Conservation (phyloP, 2,329 filamentous ascomycete genomes). For the Curvularia hawaiiensis region DNA sequence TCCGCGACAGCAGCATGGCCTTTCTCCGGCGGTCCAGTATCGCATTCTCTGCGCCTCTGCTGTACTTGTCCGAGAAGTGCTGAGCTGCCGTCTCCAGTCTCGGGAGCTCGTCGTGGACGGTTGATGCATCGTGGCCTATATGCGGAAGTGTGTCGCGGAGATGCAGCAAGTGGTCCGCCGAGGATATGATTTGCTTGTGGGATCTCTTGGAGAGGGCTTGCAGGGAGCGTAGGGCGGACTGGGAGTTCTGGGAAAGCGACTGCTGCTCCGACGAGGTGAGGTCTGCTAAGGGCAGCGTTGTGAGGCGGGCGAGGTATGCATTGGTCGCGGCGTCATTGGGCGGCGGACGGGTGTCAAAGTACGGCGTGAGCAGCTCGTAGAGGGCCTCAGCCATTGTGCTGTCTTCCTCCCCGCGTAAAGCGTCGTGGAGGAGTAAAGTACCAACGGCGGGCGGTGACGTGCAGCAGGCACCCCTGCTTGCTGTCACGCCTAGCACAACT, state of each 20-base stretch:
- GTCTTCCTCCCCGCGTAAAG: background rate
- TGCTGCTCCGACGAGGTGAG: slow-evolving; percentile 78
- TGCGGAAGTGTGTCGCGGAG: slow-evolving; percentile 73
- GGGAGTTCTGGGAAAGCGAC: slow-evolving; percentile 77
- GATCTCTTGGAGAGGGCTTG: slow-evolving; percentile 90
- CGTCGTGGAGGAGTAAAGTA: background rate
- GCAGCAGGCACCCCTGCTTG: background rate
- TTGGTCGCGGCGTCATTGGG: slow-evolving; percentile 60
- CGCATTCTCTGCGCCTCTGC: slow-evolving; percentile 68
- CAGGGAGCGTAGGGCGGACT: slow-evolving; percentile 80
- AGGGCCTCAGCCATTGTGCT: slow-evolving; percentile 63
- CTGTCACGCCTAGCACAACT: background rate
- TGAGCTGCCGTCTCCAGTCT: slow-evolving; percentile 79
- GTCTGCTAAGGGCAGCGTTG: slow-evolving; percentile 74
- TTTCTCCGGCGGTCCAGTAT: slow-evolving; percentile 76
- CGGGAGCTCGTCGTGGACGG: slow-evolving; percentile 75
- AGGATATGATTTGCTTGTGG: slow-evolving; percentile 81
- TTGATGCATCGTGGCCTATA: slow-evolving; percentile 67
- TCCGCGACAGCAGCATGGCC: slow-evolving; percentile 80
- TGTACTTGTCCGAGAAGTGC: slow-evolving; percentile 81
- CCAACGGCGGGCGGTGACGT: background rate
- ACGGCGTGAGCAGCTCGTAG: slow-evolving; percentile 72
- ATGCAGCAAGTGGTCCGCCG: slow-evolving; percentile 76
- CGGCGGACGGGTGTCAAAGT: slow-evolving; percentile 57
- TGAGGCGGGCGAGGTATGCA: slow-evolving; percentile 77